Base-by-base conservation (phyloP, 2,329 filamentous ascomycete species). In the Cordyceps cicadae region DNA sequence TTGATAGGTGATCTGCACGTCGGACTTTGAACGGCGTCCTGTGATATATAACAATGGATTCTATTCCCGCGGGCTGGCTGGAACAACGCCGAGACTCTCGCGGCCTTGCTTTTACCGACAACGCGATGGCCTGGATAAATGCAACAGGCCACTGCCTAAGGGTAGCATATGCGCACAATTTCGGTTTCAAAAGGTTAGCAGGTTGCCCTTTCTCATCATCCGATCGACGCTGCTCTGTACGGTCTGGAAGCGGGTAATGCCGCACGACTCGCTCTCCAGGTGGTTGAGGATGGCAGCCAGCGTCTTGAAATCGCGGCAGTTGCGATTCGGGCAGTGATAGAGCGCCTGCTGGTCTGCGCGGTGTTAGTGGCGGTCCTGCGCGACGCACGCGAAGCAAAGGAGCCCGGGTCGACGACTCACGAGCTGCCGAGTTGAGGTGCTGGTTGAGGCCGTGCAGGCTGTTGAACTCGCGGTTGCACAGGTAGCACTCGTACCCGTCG, bases 381-480 rank as follows among this genome's bases (percentile, higher is more conserved):
- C 24, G 4, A 24, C 3, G 4, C 24, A 24, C 24, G 24, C 24
- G 24, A 24, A 24, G 24, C 24, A 24, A 24, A 24, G 24, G 24
- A 24, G 4, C 24, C 24, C 24, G n/a, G 21, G 15, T 2, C 14
- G 3, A n/a, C 3, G 7, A 52, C 49, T 59, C 41, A 60, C 59
- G 68, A 11, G 54, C 70, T 0, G 79, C 72, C 0, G 83, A 87
- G 45, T 75, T 76, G 1, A 87, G 67, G 64, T 88, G 84, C 58
- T 77, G 71, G 53, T 81, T 80, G 3, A 87, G 73, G 0, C 66
- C 65, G 0, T 48, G 14, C 0, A 74, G 58, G 0, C 54, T 61
- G 0, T 29, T 56, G 63, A 84, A 87, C 0, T 66, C 32, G 11
- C 70, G 69, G 24, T 77, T 69, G 66, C 85, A 87, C 4, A 87